Evolutionary conservation across 2,329 filamentous ascomycete genomes (phyloP), one percentile per base, ranked within the genome.

Genomic region (Fusarium nodosum): DNA sequence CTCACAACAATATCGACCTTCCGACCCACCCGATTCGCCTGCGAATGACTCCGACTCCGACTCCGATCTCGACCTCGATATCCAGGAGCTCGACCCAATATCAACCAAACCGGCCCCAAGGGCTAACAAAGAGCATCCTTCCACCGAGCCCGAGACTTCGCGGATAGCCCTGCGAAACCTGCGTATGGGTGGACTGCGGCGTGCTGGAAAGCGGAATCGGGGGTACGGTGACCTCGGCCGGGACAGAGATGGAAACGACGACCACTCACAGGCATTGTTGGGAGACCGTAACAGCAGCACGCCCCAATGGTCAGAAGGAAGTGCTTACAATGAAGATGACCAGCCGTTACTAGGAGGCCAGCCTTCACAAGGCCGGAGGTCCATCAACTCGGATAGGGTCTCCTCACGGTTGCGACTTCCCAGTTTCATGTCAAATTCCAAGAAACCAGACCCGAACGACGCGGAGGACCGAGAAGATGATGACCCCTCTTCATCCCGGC

Each of bases 61-160:
- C 77, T 92, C 81, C 66, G 91, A 95, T 77, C 87, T 96, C 75
- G 91, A 94, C 74, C 86, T 96, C 73, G 91, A 93, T 75, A 86
- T 93, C 72, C 87, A 93, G 75, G 93, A 95, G 83, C 89, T 96
- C 71, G 92, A 94, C 77, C 91, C 92, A 77, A 77, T 81, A 62
- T 80, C 81, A n/a, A 76, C 77, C 69, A 74, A 77, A 72, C 75
- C 79, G 71, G 66, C 76, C 62, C 73, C 77, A 50, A 76, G 75
- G 48, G 65, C 76, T 44, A 71, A 68, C 48, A 76, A 76, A 66
- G 77, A 77, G 46, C 72, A 57, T 42, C 57, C 68, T 36, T 67
- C 73, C 22, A 47, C 69, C 31, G 82, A 85, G 71, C 80, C 83
- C 62, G 81, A 84, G 81, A 74, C 85, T 74, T 81, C 86, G 34